Evolutionary conservation across 139 green algal species (phyloP).

Genomic region (Coccomyxa sp.): DNA sequence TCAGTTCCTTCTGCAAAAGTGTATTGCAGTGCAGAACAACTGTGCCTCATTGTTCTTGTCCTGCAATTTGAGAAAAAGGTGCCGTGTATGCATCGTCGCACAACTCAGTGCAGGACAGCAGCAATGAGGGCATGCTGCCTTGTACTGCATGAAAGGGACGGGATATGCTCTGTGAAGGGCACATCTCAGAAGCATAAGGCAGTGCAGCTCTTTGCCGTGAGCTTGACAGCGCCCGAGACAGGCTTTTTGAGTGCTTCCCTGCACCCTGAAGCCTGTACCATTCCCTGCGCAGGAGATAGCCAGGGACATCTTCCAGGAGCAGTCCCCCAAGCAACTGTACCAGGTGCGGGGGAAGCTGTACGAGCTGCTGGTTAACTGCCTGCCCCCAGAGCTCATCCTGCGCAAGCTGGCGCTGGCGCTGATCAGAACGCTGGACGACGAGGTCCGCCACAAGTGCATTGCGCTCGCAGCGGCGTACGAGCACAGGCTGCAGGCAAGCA

Average conservation of each 20-base stretch:
- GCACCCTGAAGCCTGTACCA: too few species aligned
- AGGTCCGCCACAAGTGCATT: slow-evolving; percentile 71
- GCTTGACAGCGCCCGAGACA: too few species aligned
- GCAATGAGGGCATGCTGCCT: too few species aligned
- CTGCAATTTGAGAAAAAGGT: background rate
- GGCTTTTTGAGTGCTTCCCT: too few species aligned
- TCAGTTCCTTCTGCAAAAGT: background rate
- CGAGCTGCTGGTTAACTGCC: slow-evolving; percentile 95
- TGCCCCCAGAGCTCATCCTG: slow-evolving; percentile 77
- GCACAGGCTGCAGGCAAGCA: slow-evolving; percentile 69
- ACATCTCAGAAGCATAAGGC: too few species aligned
- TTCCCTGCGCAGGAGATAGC: slow-evolving; percentile 62
- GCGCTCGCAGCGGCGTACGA: slow-evolving; percentile 77
- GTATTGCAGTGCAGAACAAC: background rate
- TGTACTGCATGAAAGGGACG: too few species aligned
- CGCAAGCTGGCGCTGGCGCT: slow-evolving; percentile 71
- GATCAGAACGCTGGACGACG: slow-evolving; percentile 82
- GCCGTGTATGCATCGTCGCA: background rate
- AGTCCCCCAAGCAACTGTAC: slow-evolving; percentile 82
- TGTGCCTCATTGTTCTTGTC: background rate
- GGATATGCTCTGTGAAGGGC: too few species aligned
- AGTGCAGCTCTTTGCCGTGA: too few species aligned
- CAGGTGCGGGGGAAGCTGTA: slow-evolving; percentile 88
- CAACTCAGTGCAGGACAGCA: background rate
- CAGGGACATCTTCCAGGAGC: slow-evolving; percentile 82